Evolutionary conservation across 169 alveolate genomes (phyloP).

Genomic region (Ichthyophthirius multifiliis): DNA sequence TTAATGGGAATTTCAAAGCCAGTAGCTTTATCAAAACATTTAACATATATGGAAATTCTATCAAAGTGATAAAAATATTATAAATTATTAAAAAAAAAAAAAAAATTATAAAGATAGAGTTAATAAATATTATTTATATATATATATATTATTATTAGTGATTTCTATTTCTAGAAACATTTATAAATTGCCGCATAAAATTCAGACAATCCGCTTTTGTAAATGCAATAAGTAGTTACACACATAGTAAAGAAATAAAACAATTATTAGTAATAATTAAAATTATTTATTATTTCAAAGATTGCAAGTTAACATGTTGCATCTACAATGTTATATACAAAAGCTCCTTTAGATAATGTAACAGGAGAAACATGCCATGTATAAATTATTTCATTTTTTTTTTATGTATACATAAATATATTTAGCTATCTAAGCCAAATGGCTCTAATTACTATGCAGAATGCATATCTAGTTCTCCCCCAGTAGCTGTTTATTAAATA

Average conservation of each 20-base stretch:
- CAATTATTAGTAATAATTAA: neutral
- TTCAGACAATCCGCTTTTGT: neutral
- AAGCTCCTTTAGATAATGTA: neutral
- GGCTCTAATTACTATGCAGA: neutral
- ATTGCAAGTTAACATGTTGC: neutral
- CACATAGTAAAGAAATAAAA: neutral
- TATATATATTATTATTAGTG: neutral
- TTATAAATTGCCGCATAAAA: neutral
- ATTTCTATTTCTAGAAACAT: neutral
- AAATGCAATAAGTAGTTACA: neutral
- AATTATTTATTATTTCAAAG: neutral
- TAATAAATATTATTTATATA: neutral
- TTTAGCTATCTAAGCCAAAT: neutral
- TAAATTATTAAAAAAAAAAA: too few relatives aligned
- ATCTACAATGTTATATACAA: neutral
- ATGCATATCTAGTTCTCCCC: neutral
- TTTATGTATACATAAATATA: neutral
- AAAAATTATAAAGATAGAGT: neutral
- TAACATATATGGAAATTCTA: neutral
- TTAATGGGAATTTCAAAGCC: neutral
- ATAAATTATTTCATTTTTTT: neutral
- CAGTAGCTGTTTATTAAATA: neutral
- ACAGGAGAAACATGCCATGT: neutral
- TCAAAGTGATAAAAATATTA: too few relatives aligned
- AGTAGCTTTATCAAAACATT: neutral